Conservation (phyloP, 805 yeast species). For the Ogataea siamensis region DNA sequence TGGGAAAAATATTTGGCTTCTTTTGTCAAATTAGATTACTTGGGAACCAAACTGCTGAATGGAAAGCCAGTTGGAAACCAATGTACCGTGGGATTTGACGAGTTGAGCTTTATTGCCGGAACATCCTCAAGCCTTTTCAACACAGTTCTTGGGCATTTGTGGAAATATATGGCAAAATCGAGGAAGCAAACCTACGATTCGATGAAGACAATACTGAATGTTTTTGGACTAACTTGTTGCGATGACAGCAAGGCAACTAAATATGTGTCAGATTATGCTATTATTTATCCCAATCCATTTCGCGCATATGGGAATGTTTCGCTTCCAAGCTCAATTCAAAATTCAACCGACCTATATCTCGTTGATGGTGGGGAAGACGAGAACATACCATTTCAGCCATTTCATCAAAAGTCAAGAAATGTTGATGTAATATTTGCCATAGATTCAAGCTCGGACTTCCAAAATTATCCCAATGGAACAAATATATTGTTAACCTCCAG, state of each 20-base stretch:
- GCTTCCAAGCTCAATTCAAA: slow-evolving; percentile 19
- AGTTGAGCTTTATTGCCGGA: slow-evolving; percentile 57
- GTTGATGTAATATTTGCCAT: slow-evolving; percentile 41
- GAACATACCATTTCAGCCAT: slow-evolving; percentile 47
- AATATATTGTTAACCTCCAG: slow-evolving; percentile 40
- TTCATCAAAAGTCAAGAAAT: slow-evolving; percentile 35
- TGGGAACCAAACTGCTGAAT: slow-evolving; percentile 47
- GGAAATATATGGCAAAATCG: slow-evolving; percentile 37
- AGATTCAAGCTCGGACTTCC: slow-evolving; percentile 49
- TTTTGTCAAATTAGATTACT: slow-evolving; percentile 48
- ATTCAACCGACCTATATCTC: slow-evolving; percentile 21
- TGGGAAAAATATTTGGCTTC: slow-evolving; percentile 52
- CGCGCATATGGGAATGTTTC: slow-evolving; percentile 27
- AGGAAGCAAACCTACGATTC: slow-evolving; percentile 36
- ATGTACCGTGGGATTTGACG: slow-evolving; percentile 56
- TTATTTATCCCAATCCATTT: slow-evolving; percentile 64
- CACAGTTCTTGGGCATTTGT: slow-evolving; percentile 48
- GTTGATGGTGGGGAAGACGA: slow-evolving; percentile 51
- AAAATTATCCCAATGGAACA: slow-evolving; percentile 61
- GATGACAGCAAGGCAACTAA: slow-evolving; percentile 33
- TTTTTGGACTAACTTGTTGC: slow-evolving; percentile 44
- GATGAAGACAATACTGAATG: slow-evolving; percentile 35
- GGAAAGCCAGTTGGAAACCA: slow-evolving; percentile 39
- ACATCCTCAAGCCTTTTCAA: slow-evolving; percentile 66
- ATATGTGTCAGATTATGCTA: slow-evolving; percentile 53